Evolutionary conservation across 495 filamentous ascomycete species (phyloP).

Genomic region (Penicillium paradoxum): DNA sequence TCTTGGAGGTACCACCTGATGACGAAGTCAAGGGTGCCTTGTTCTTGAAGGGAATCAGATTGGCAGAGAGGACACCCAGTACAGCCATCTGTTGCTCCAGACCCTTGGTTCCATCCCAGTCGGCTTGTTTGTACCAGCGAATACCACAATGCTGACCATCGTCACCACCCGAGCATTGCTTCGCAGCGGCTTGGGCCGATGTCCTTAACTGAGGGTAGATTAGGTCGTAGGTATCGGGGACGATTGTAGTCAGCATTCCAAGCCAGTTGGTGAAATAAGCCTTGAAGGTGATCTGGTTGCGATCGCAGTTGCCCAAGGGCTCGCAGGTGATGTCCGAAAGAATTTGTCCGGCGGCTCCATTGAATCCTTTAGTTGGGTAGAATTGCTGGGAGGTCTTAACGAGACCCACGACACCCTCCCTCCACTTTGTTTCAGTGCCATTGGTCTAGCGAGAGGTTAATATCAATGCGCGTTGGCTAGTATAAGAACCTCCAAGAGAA

Average conservation of each 20-base stretch:
- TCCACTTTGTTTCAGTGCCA: constrained; percentile 47
- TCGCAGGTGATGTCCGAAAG: constrained; percentile 72
- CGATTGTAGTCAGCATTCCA: constrained; percentile 59
- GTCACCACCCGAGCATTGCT: constrained; percentile 51
- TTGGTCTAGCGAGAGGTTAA: constrained; percentile 33
- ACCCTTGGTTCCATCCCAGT: constrained; percentile 45
- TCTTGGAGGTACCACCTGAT: constrained; percentile 62
- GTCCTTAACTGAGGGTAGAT: constrained; percentile 54
- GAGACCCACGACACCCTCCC: constrained; percentile 50
- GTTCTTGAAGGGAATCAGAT: constrained; percentile 42
- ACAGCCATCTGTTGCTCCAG: constrained; percentile 58
- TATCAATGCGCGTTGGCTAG: not conserved
- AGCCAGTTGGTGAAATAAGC: constrained; percentile 70
- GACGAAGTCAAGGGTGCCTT: constrained; percentile 49
- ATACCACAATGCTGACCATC: constrained; percentile 48
- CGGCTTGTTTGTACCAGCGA: constrained; percentile 42
- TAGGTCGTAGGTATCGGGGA: constrained; percentile 52
- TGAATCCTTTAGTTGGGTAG: constrained; percentile 51
- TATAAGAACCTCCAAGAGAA: not conserved
- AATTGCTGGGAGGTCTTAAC: constrained; percentile 41
- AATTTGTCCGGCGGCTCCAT: constrained; percentile 42
- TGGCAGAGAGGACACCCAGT: constrained; percentile 52
- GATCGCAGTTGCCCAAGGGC: constrained; percentile 55
- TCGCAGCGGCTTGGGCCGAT: constrained; percentile 56
- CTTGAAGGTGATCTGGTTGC: constrained; percentile 71